phyloP scores from a whole-genome alignment of 2,329 filamentous ascomycete genomes.

The Talaromyces rugulosus region DNA sequence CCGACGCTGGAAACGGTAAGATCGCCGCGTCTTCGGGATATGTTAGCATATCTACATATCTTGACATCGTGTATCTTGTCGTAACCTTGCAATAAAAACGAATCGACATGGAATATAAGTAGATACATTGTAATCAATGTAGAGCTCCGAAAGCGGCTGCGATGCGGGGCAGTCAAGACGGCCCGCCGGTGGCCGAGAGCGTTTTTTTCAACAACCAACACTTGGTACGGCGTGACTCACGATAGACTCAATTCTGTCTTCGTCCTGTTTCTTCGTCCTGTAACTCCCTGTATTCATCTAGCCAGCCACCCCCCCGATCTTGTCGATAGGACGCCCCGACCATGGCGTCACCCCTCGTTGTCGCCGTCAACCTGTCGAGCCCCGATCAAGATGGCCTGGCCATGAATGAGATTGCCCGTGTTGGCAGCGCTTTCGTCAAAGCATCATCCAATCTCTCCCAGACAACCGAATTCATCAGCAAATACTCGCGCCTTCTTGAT shows the following conservation, averaged over 20 bases:
- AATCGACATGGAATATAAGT: background rate
- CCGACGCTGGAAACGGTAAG: background rate
- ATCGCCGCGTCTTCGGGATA: background rate
- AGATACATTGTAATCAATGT: background rate
- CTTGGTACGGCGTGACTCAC: background rate
- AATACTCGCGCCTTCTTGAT: slow-evolving; percentile 52
- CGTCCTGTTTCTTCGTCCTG: background rate
- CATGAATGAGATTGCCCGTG: slow-evolving; percentile 53
- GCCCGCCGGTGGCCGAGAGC: background rate
- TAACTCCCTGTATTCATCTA: background rate
- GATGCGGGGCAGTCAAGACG: background rate
- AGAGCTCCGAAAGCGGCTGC: background rate
- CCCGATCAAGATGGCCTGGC: slow-evolving; percentile 48
- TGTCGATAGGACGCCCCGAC: slow-evolving; percentile 8
- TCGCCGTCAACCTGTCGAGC: slow-evolving; percentile 37
- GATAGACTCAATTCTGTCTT: background rate
- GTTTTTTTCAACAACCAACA: background rate
- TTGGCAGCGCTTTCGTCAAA: slow-evolving; percentile 55
- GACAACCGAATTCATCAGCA: slow-evolving; percentile 50
- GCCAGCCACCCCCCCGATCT: background rate
- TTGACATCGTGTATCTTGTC: background rate
- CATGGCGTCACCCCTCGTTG: slow-evolving; percentile 41
- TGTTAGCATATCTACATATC: background rate
- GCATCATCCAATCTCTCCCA: slow-evolving; percentile 42
- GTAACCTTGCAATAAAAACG: background rate